Base-by-base conservation (phyloP, 176 grass and related monocot species). In the Poa pratensis region DNA sequence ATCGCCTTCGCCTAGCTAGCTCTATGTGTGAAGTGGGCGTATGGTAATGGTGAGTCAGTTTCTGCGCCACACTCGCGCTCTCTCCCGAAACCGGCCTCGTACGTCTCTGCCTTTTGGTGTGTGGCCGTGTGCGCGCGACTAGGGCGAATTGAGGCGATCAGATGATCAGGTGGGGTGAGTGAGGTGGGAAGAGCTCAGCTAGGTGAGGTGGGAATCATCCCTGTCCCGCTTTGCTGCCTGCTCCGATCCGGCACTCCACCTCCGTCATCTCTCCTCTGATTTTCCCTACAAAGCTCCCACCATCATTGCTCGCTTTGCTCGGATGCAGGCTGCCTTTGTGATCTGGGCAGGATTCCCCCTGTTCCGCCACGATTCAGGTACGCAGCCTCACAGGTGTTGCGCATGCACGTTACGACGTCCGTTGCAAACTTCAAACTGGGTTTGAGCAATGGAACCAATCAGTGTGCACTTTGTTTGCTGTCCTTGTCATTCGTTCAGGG, bases 171-270 rank as follows among this genome's bases (percentile, higher is more conserved):
- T 42, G 40, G 1, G 7, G 40, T 9, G 45, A 46, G n/a, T 34
- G 3, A 34, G 34, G 34, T 34, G 34, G 34, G 34, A 34, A 34
- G 34, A 34, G 34, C 3, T 34, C 3, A 4, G 3, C 3, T 1
- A 10, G 61, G 18, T 19, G 0, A n/a, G 55, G 68, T 50, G 16
- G 30, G 69, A 75, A 75, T 81, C 64, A 75, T 81, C 64, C 58
- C 69, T 17, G 5, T 14, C 62, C 22, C 34, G 24, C 81, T 66
- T 34, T 46, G 79, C 54, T 58, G 66, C 34, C 79, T 69, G 82
- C 37, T 81, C 82, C 28, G 61, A 81, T 51, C 83, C 69, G 61
- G 60, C 87, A 81, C 69, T 52, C 83, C 88, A 76, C 37, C 35
- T 85, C 59, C 32, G 20, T 22, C 5, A 7, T 40, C 39, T 40